phyloP scores from a whole-genome alignment of 2,329 filamentous ascomycete species.

The Chaetomium olivaceum region DNA sequence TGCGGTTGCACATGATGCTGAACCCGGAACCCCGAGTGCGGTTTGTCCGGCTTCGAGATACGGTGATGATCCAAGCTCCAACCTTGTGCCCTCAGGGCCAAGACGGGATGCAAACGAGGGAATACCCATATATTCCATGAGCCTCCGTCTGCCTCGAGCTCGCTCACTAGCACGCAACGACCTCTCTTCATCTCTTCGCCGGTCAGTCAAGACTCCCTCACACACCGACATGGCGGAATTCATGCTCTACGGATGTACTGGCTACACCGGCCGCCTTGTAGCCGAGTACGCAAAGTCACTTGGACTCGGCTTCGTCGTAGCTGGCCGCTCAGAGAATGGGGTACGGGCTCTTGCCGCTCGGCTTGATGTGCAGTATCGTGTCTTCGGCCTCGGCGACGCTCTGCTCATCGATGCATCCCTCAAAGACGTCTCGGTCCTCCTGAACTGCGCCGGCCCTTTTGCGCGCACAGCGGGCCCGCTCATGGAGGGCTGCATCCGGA shows the following conservation, averaged over 20 bases:
- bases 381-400: not conserved
- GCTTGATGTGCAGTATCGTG: not conserved
- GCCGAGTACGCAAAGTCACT: not conserved
- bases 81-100: not conserved
- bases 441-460: not conserved
- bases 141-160: not conserved
- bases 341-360: not conserved
- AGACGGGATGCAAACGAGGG: not conserved
- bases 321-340: not conserved
- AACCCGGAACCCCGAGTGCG: not conserved
- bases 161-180: not conserved
- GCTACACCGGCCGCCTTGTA: not conserved
- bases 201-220: not conserved
- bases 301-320: not conserved
- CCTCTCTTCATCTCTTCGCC: not conserved
- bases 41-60: not conserved
- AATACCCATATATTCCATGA: not conserved
- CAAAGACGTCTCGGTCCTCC: not conserved
- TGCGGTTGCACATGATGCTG: not conserved
- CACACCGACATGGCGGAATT: not conserved
- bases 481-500: not conserved
- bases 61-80: not conserved
- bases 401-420: not conserved
- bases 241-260: not conserved
- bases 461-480: not conserved